Conservation (phyloP, 352 stramenopile species). For the Pythium phragmiticola region DNA sequence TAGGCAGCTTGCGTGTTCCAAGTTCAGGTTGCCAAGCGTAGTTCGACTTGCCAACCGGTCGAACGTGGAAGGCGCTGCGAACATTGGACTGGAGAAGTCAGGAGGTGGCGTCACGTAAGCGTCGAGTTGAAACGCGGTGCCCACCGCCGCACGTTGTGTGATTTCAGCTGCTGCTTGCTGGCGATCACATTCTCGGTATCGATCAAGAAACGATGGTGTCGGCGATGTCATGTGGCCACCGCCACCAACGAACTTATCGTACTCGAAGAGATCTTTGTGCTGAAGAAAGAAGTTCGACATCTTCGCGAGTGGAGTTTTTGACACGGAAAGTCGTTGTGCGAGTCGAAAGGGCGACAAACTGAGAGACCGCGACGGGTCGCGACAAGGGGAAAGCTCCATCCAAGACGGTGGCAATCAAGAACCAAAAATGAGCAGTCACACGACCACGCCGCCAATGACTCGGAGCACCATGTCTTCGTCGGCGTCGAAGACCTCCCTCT, state of each 20-base stretch:
- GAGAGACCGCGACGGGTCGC: not conserved
- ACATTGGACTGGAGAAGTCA: not conserved
- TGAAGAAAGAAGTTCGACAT: constrained; percentile 48
- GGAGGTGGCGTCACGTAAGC: not conserved
- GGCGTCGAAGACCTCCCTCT: constrained; percentile 23
- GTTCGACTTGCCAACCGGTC: not conserved
- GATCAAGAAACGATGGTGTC: constrained; percentile 41
- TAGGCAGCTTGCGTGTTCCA: too few species aligned
- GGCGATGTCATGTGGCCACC: constrained; percentile 8
- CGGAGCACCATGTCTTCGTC: constrained; percentile 7
- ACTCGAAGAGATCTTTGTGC: constrained; percentile 70
- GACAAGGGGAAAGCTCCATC: not conserved
- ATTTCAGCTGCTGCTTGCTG: constrained; percentile 13
- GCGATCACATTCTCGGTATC: constrained; percentile 47
- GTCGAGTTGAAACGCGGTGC: not conserved
- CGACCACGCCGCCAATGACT: not conserved
- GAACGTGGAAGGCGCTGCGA: not conserved
- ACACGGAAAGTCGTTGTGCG: not conserved
- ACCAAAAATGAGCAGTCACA: not conserved
- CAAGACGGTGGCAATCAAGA: not conserved
- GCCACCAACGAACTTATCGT: constrained; percentile 50
- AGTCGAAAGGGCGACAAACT: not conserved
- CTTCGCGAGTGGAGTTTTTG: not conserved
- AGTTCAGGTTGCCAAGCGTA: too few species aligned
- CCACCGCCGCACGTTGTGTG: not conserved